Base-by-base conservation (phyloP, 768 basidiomycete genomes). In the Termitomyces sp. region DNA sequence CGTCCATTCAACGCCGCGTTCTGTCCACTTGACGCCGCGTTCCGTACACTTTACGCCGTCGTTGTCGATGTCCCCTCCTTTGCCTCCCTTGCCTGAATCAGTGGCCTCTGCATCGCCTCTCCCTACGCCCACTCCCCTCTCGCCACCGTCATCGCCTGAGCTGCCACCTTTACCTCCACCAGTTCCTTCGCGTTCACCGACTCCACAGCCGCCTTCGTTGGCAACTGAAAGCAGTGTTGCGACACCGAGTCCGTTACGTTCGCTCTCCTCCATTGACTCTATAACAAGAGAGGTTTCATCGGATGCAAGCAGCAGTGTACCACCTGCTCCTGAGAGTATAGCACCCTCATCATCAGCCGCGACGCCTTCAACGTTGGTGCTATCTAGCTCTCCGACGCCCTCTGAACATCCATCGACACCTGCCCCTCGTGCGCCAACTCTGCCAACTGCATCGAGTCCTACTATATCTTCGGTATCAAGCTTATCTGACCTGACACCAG, bases 401-500 rank as follows among this genome's bases (percentile, higher is more conserved):
- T 59, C 62, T 25, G 60, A 65, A 36, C 59, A 62, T 23, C 59
- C 61, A 23, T 62, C 62, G 2, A 60, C 64, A 7, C 57, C 59
- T 16, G 53, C 56, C 9, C 63, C 55, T 15, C 60, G 50, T 6
- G 12, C 50, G 13, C 25, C 40, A 3, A n/a, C 12, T 42, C 27
- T 35, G 20, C 23, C 60, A 7, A 36, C 51, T 27, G 12, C 65
- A 4, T 60, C 63, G 3, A 64, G 58, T 40, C 63, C 64, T 4
- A 61, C 61, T 5, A 63, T 61, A 13, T 56, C 63, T 13, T 65
- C 66, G 7, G 46, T 64, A 2, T 75, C 73, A 10, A 73, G 74
- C 0, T 63, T 78, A 2, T 74, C 74, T 23, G 76, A 71, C 44
- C 60, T 78, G 40, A 74, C 78, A 0, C 73, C 78, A 35, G 71